These are phyloP conservation scores for Chalciporus sphaerocephalus DNA, from an alignment of 768 basidiomycete genomes.

Conservation along the genomic window DNA sequence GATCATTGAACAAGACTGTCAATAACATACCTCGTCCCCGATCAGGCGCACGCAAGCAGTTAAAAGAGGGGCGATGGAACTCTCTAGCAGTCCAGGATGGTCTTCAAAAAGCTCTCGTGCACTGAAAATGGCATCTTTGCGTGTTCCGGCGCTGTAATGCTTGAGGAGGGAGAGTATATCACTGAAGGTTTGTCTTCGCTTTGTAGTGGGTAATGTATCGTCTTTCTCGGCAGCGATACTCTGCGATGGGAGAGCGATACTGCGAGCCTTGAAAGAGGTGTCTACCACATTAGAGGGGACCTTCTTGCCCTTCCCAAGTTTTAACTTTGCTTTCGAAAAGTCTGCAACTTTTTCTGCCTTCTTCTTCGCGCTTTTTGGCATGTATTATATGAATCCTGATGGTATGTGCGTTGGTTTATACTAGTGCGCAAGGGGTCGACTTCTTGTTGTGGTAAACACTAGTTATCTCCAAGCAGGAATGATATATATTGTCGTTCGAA, in stretches of 20 bases:
- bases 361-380: constrained; percentile 89
- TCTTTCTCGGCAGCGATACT: constrained; percentile 62
- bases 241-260: constrained; percentile 91
- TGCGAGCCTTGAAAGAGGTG: constrained; percentile 92
- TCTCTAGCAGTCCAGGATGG: constrained; percentile 51
- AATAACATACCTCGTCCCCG: constrained; percentile 66
- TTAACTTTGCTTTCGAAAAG: constrained; percentile 94
- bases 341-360: constrained; percentile 85
- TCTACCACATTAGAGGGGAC: constrained; percentile 80
- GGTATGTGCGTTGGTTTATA: not conserved
- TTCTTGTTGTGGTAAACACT: constrained; percentile 10
- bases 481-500: not conserved
- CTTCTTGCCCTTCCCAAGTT: constrained; percentile 93
- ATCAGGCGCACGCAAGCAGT: constrained; percentile 66
- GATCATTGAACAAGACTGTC: not conserved
- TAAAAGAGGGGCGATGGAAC: constrained; percentile 52
- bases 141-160: constrained; percentile 75
- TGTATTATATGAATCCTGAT: constrained; percentile 15
- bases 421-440: not conserved
- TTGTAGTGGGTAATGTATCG: constrained; percentile 62
- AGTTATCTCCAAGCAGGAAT: constrained; percentile 7
- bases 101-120: constrained; percentile 66
- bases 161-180: constrained; percentile 76
- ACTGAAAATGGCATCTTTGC: constrained; percentile 75
- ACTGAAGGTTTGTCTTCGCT: constrained; percentile 65